Base-by-base conservation (phyloP, 1,284 basidiomycete species). In the Ceratobasidium sp. region DNA sequence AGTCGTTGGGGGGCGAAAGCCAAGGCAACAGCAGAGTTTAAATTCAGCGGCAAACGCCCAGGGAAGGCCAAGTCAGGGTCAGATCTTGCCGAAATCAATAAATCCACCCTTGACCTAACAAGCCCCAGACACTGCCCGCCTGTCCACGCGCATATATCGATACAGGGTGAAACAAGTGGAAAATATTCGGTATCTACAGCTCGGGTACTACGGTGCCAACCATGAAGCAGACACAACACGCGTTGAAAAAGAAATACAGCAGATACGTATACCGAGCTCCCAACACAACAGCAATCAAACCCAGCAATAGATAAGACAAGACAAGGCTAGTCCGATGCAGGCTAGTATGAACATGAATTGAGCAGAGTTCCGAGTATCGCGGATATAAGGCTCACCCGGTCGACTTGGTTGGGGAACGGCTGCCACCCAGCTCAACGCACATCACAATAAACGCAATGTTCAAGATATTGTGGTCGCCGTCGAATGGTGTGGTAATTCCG, bases 381-480 rank as follows among this genome's bases (percentile, higher is more conserved):
- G 88, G 88, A 82, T 84, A 80, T 86, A 82, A 76, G 81, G 79
- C 44, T 81, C 80, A 0, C 83, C 84, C 6, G 83, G 83, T 7
- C 85, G 86, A 83, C 88, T 88, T 5, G 89, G 87, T n/a, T 87
- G 84, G 75, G 79, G 78, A 15, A 77, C 61, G 19, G 78, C 37
- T 7, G 81, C 49, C 9, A 78, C 70, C 37, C n/a, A 80, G 76
- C 65, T 83, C 81, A 0, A 83, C 81, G 0, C 94, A 83, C 34
- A 91, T 81, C 11, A 95, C 83, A 80, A 92, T 90, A 4, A 92
- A 91, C 0, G 88, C 86, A 15, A 91, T 88, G 69, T 89, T 89
- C 43, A 92, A 79, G 76, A 93, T 87, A 81, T 91, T 90, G 81
- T 95, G 93, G 81, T 96, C 94, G 0, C 92, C 91, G 73, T 91